Evolutionary conservation across 441 rosid species (phyloP).

Genomic region (Adansonia rubrostipa): DNA sequence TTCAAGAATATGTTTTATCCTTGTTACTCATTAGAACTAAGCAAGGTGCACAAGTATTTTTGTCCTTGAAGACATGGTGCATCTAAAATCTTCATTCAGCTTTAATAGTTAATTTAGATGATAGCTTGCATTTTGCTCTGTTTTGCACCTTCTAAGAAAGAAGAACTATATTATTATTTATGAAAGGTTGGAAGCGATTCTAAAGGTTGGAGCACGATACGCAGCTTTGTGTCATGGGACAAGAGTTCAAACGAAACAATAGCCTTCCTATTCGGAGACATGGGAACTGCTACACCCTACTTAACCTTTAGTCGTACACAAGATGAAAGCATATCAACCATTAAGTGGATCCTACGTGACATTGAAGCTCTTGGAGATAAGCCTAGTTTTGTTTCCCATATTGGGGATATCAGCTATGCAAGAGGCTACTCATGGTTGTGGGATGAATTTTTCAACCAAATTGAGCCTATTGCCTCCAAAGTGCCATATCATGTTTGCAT

Average conservation of each 20-base stretch:
- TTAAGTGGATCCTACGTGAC: slow-evolving; percentile 86
- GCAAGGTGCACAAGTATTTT: not conserved
- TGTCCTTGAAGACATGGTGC: not conserved
- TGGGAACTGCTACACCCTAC: slow-evolving; percentile 85
- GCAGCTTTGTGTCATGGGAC: slow-evolving; percentile 67
- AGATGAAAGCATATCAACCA: slow-evolving; percentile 76
- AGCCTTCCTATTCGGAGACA: slow-evolving; percentile 88
- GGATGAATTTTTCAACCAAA: slow-evolving; percentile 81
- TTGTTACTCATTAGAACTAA: not conserved
- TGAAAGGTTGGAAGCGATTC: slow-evolving; percentile 77
- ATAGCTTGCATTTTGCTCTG: not conserved
- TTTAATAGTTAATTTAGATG: not conserved
- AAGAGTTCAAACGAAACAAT: slow-evolving; percentile 52
- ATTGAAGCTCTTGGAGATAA: slow-evolving; percentile 66
- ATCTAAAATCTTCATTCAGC: not conserved
- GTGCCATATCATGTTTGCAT: slow-evolving; percentile 89
- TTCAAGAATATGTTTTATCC: not conserved
- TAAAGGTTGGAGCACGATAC: slow-evolving; percentile 72
- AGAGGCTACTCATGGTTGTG: slow-evolving; percentile 88
- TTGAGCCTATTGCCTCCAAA: slow-evolving; percentile 79
- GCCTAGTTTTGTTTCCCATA: slow-evolving; percentile 73
- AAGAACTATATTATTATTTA: not conserved
- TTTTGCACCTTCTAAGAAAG: not conserved
- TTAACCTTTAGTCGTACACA: slow-evolving; percentile 66
- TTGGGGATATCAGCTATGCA: slow-evolving; percentile 93